Evolutionary conservation across 768 basidiomycete species (phyloP).

Genomic region (Lactarius akahatsu): DNA sequence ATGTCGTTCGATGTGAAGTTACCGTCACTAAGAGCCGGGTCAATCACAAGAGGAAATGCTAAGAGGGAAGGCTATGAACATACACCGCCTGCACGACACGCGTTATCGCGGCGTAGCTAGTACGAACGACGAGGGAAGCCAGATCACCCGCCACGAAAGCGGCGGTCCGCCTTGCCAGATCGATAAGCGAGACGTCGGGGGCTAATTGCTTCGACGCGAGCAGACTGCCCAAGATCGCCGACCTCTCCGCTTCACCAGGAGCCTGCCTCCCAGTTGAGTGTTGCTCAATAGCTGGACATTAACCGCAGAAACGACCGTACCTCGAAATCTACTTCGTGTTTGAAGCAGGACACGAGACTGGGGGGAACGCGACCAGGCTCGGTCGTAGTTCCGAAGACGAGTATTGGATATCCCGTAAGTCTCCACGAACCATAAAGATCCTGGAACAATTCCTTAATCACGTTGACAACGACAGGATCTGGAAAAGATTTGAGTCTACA

Average conservation of each 20-base stretch:
- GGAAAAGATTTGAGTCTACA: not conserved
- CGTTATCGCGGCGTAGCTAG: slow-evolving; percentile 54
- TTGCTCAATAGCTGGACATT: not conserved
- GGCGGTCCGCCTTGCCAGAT: slow-evolving; percentile 83
- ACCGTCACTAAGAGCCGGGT: slow-evolving; percentile 27
- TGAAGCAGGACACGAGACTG: slow-evolving; percentile 69
- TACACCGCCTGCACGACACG: slow-evolving; percentile 37
- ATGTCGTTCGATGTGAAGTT: slow-evolving; percentile 33
- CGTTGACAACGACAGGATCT: slow-evolving; percentile 60
- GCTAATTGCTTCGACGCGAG: slow-evolving; percentile 47
- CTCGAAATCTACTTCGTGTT: slow-evolving; percentile 78
- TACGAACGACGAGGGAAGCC: slow-evolving; percentile 60
- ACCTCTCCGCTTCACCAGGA: slow-evolving; percentile 73
- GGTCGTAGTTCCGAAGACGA: slow-evolving; percentile 72
- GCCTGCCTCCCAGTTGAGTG: slow-evolving; percentile 48
- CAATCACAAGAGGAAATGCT: not conserved
- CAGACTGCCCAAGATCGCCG: slow-evolving; percentile 53
- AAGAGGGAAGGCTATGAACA: not conserved
- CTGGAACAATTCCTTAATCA: slow-evolving; percentile 62
- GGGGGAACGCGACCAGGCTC: slow-evolving; percentile 65
- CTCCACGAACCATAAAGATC: slow-evolving; percentile 57
- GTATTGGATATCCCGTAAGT: slow-evolving; percentile 63
- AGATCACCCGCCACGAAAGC: slow-evolving; percentile 86
- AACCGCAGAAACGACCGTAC: slow-evolving; percentile 41
- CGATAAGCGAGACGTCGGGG: slow-evolving; percentile 74